phyloP scores from a whole-genome alignment of 768 basidiomycete genomes.

The Amanita inopinata region DNA sequence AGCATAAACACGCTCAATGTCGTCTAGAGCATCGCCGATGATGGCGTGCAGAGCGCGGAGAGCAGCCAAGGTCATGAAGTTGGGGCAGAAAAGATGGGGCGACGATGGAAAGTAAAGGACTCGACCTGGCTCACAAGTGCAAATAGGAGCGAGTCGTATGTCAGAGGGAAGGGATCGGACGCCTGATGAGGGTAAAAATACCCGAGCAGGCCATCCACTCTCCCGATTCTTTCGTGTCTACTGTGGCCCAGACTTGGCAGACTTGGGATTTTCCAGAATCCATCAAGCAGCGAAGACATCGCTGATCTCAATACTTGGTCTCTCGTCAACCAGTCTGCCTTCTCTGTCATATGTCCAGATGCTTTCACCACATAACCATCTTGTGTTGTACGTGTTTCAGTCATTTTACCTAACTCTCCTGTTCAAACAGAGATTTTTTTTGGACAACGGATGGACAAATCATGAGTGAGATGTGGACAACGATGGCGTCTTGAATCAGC shows the following conservation, averaged over 20 bases:
- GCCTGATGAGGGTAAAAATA: slow-evolving; percentile 5
- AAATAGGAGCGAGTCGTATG: neutral
- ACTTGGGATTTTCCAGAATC: too few species aligned
- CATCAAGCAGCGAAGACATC: slow-evolving; percentile 10
- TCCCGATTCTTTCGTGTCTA: neutral
- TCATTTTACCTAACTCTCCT: slow-evolving; percentile 4
- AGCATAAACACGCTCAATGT: slow-evolving; percentile 53
- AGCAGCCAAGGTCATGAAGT: slow-evolving; percentile 48
- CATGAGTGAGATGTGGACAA: neutral
- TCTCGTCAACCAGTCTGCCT: slow-evolving; percentile 21
- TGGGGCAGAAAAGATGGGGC: slow-evolving; percentile 4
- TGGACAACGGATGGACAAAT: neutral
- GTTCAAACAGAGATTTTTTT: neutral
- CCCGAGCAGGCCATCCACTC: neutral
- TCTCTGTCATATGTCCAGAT: slow-evolving; percentile 16
- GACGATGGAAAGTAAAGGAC: neutral
- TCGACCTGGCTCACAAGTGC: too few species aligned
- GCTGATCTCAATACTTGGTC: slow-evolving; percentile 20
- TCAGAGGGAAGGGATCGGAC: slow-evolving; percentile 3
- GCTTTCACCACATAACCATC: neutral
- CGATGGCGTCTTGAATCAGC: neutral
- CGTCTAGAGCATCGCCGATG: slow-evolving; percentile 58
- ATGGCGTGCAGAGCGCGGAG: slow-evolving; percentile 57
- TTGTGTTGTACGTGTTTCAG: slow-evolving; percentile 2
- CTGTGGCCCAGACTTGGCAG: slow-evolving; percentile 4